These are phyloP conservation scores for Fremontodendron californicum DNA, from an alignment of 345 rosid genomes.

Conservation along the genomic window DNA sequence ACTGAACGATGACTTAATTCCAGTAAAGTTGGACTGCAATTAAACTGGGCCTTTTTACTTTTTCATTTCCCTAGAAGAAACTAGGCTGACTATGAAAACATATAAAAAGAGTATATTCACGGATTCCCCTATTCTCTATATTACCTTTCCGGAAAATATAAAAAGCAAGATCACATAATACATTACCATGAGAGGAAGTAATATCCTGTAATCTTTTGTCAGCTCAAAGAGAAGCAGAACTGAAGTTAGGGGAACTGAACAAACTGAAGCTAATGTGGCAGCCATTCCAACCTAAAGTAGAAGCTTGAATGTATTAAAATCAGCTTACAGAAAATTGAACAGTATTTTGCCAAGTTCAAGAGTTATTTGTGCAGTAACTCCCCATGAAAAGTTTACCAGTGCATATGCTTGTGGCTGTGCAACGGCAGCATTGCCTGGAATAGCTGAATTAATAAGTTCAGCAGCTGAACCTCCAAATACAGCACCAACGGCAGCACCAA, in stretches of 20 bases:
- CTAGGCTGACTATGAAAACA: background rate
- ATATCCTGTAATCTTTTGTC: slow-evolving; percentile 92
- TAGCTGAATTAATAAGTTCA: slow-evolving; percentile 14
- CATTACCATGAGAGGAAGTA: slow-evolving; percentile 98
- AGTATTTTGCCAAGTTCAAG: background rate
- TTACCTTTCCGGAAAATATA: background rate
- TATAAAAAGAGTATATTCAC: background rate
- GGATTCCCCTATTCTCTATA: background rate
- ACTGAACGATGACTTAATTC: background rate
- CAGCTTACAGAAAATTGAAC: slow-evolving; percentile 17
- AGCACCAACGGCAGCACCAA: slow-evolving; percentile 99
- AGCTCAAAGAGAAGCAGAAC: slow-evolving; percentile 89
- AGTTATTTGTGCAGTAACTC: background rate
- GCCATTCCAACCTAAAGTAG: slow-evolving; percentile 95
- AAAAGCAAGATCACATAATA: slow-evolving; percentile 10
- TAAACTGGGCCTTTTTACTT: background rate
- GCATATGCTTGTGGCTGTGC: slow-evolving; percentile 99
- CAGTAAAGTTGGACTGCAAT: background rate
- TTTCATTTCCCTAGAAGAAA: background rate
- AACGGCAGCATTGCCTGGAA: slow-evolving; percentile 97
- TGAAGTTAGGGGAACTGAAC: slow-evolving; percentile 98
- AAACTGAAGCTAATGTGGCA: slow-evolving; percentile 94
- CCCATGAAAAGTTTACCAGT: slow-evolving; percentile 49
- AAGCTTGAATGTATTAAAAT: slow-evolving; percentile 19
- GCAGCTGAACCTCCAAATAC: slow-evolving; percentile 92